Evolutionary conservation across 169 alveolate genomes (phyloP).

Genomic region (Plasmodium sp.): DNA sequence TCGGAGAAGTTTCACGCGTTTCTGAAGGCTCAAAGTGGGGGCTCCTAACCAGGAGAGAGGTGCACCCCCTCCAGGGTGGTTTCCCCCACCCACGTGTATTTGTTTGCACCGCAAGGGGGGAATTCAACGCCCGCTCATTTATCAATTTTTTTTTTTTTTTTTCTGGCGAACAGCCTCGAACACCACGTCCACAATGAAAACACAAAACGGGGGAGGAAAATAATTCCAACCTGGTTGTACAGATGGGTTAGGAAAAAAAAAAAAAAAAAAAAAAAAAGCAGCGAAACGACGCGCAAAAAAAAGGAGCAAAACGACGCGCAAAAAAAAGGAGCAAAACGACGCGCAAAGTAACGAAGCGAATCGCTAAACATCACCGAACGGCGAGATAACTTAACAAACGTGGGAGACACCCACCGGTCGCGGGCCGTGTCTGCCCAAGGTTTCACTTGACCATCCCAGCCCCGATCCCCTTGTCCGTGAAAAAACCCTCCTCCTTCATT

Average conservation of each 20-base stretch:
- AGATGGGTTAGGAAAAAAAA: not conserved
- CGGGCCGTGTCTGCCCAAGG: not conserved
- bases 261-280: not conserved
- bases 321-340: no score
- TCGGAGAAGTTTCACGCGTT: slow-evolving; percentile 36
- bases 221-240: not conserved
- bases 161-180: not conserved
- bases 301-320: not conserved
- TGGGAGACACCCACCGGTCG: not conserved
- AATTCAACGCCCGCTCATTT: not conserved
- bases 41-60: not conserved
- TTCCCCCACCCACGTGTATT: not conserved
- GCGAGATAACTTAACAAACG: not conserved
- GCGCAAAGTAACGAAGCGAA: not conserved
- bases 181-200: not conserved
- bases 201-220: not conserved
- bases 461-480: slow-evolving; percentile 69
- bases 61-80: not conserved
- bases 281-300: no score
- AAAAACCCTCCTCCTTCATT: slow-evolving; percentile 69
- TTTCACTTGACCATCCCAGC: slow-evolving; percentile 60
- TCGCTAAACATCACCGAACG: not conserved
- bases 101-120: not conserved
- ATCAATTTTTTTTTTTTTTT: no score
- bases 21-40: slow-evolving; percentile 19